phyloP scores from a whole-genome alignment of 768 basidiomycete genomes.

The Leccinum disarticulatum region DNA sequence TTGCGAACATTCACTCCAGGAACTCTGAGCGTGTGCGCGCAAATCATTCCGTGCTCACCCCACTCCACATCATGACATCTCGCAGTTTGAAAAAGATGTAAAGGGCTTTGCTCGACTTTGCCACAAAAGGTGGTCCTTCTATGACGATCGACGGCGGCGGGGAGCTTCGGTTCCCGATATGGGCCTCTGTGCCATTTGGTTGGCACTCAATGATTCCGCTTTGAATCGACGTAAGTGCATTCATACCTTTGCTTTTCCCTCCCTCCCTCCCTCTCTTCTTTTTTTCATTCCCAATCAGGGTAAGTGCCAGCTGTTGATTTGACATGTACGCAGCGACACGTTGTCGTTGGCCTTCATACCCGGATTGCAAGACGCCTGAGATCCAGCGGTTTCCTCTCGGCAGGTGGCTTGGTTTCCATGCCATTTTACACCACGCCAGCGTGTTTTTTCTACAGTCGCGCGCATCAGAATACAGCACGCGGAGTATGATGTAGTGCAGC shows the following conservation, averaged over 20 bases:
- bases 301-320: slow-evolving; percentile 10
- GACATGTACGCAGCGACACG: slow-evolving; percentile 27
- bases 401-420: neutral
- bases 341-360: slow-evolving; percentile 7
- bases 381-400: neutral
- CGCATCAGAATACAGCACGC: slow-evolving; percentile 11
- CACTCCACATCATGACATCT: slow-evolving; percentile 5
- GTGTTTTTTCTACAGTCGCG: slow-evolving; percentile 1
- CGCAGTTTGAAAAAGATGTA: slow-evolving; percentile 16
- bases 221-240: slow-evolving; percentile 14
- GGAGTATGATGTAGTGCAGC: slow-evolving; percentile 4
- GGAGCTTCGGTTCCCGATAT: slow-evolving; percentile 29
- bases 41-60: slow-evolving; percentile 4
- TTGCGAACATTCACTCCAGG: neutral
- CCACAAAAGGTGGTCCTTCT: slow-evolving; percentile 24
- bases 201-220: slow-evolving; percentile 6
- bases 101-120: slow-evolving; percentile 19
- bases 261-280: neutral
- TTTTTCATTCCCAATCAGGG: slow-evolving; percentile 4
- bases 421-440: slow-evolving; percentile 7
- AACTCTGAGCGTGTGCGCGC: neutral
- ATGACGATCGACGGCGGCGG: slow-evolving; percentile 24
- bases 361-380: slow-evolving; percentile 3
- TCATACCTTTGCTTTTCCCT: neutral
- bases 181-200: slow-evolving; percentile 10